These are phyloP conservation scores for Apophysomyces elegans DNA, from an alignment of 371 early-diverging fungal species.

Conservation along the genomic window DNA sequence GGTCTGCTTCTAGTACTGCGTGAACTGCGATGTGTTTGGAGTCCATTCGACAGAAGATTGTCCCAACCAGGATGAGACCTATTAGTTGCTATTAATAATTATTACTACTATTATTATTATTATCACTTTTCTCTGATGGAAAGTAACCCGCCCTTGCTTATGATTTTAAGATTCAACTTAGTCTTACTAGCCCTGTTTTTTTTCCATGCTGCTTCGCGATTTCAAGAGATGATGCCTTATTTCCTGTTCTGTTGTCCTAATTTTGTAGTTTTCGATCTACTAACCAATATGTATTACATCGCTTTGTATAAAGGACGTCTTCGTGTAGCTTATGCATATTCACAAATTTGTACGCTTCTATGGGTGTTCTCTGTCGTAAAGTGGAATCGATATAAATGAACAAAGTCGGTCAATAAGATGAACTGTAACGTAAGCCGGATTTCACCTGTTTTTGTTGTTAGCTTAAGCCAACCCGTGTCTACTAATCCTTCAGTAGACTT, in stretches of 20 bases:
- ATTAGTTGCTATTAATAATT: conserved; percentile 28
- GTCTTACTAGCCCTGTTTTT: conserved; percentile 3
- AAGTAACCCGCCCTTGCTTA: not conserved
- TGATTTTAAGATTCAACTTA: not conserved
- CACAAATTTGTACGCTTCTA: no score
- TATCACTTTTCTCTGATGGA: not conserved
- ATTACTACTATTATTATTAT: no score
- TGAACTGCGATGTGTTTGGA: conserved; percentile 69
- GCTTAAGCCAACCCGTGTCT: no score
- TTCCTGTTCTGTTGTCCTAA: not conserved
- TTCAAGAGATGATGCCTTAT: not conserved
- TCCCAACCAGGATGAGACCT: conserved; percentile 64
- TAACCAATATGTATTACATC: conserved; percentile 5
- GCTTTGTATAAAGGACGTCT: no score
- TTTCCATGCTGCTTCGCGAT: no score
- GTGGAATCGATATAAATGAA: no score
- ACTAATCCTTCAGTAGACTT: no score
- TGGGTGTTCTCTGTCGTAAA: no score
- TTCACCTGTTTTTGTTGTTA: no score
- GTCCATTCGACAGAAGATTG: conserved; percentile 69
- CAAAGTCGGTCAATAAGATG: no score
- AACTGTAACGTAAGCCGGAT: no score
- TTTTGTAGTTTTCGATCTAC: conserved; percentile 4
- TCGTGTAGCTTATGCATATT: no score
- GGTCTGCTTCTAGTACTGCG: conserved; percentile 55